Evolutionary conservation across 306 rosid genomes (phyloP), one percentile per base, ranked within the genome.

Genomic region (Prunus armeniaca): DNA sequence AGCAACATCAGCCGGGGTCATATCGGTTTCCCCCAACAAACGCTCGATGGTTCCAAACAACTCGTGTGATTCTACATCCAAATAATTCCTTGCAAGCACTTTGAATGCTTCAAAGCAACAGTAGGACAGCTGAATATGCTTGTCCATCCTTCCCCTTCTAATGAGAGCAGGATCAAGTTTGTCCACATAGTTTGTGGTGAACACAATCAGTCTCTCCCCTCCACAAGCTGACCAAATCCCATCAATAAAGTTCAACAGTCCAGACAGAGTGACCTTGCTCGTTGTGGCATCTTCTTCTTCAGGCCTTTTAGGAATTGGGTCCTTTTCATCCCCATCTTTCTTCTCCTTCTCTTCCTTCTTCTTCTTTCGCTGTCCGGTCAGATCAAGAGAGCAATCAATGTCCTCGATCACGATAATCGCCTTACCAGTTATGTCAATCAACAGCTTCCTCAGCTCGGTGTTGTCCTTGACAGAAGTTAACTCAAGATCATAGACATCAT

Each of bases 211-310:
- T 67, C 89, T 84, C 72, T 92, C 93, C 14, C 90, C 91, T 11
- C 91, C 96, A 78, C 91, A 85, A 3, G 97, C 90, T 0, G 91
- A 90, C 93, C 97, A 89, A 30, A 90, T 82, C 54, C 97, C 96
- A 80, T 92, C 93, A 5, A 92, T 82, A 32, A 87, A 85, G 69
- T 88, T 88, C 80, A 91, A 69, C 30, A 91, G 75, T 64, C 91
- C 95, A 0, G 97, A 91, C 1, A 91, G 79, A 12, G 96, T 92
- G 2, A 92, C 93, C 72, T 82, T 82, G 5, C 89, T 84, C 0
- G 47, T 14, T 38, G 75, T 75, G 3, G 1, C 64, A 0, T 81
- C 66, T 52, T 78, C 92, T 18, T 81, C 80, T 10, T 77, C 74
- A 25, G 4, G 47, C 62, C 43, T 72, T 32, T 28, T 85, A 15